These are phyloP conservation scores for Botrytis byssoidea DNA, from an alignment of 2,329 filamentous ascomycete species.

Conservation along the genomic window DNA sequence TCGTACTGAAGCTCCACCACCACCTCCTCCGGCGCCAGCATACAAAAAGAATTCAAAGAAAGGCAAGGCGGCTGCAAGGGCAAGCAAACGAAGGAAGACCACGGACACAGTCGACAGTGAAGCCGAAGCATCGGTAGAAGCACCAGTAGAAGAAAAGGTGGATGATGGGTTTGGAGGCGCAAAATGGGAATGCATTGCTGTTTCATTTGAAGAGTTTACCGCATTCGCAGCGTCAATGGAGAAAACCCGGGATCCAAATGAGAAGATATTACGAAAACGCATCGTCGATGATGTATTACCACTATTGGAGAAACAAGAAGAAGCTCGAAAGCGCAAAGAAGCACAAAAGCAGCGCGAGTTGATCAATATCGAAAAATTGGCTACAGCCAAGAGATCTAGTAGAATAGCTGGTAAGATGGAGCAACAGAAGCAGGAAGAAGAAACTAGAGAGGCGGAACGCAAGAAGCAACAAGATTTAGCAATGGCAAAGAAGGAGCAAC, in stretches of 20 bases:
- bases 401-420: conserved; percentile 81
- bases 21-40: conserved; percentile 55
- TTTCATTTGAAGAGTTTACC: conserved; percentile 75
- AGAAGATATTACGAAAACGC: conserved; percentile 71
- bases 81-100: conserved; percentile 69
- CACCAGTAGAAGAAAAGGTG: conserved; percentile 44
- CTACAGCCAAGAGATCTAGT: conserved; percentile 91
- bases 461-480: conserved; percentile 63
- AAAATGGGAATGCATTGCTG: conserved; percentile 88
- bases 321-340: conserved; percentile 70
- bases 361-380: conserved; percentile 78
- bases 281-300: conserved; percentile 79
- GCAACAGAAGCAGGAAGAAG: conserved; percentile 71
- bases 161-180: conserved; percentile 71
- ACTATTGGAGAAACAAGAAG: conserved; percentile 74
- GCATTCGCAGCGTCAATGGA: conserved; percentile 68
- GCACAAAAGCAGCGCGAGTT: conserved; percentile 72
- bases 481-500: conserved; percentile 65
- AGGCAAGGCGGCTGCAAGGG: conserved; percentile 60
- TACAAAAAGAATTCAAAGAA: conserved; percentile 66
- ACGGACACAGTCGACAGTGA: conserved; percentile 46
- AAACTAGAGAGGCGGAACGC: conserved; percentile 67
- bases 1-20: conserved; percentile 69
- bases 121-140: conserved; percentile 42
- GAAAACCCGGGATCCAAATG: conserved; percentile 78